Percentiles rank a stretch among this genome's conserved stretches.
These are phyloP conservation scores for Pythium scleroteichum DNA, from an alignment of 352 stramenopile genomes.

Conservation along the genomic window DNA sequence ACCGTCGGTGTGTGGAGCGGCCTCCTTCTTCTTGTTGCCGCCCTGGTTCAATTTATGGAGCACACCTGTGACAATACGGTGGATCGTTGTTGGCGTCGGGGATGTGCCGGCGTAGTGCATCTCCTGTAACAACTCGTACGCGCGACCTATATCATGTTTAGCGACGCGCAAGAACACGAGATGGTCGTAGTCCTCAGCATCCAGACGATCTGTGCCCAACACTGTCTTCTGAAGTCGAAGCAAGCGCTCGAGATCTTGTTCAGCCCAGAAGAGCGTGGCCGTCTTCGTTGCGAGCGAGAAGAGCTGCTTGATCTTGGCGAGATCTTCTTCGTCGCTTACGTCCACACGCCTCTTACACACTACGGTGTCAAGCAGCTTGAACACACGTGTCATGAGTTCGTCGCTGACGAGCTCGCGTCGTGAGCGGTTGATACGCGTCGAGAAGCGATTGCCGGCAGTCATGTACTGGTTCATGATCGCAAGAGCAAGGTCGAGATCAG, in stretches of 20 bases:
- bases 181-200: constrained; percentile 58
- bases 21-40: constrained; percentile 16
- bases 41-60: constrained; percentile 41
- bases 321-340: constrained; percentile 31
- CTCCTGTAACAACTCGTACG: constrained; percentile 69
- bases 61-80: constrained; percentile 66
- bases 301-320: constrained; percentile 44
- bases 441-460: constrained; percentile 61
- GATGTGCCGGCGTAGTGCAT: constrained; percentile 79
- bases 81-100: constrained; percentile 65
- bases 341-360: constrained; percentile 25
- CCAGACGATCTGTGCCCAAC: constrained; percentile 30
- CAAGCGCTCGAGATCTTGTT: constrained; percentile 52
- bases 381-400: constrained; percentile 75
- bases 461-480: constrained; percentile 82
- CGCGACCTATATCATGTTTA: constrained; percentile 45
- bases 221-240: constrained; percentile 56
- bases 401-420: constrained; percentile 45
- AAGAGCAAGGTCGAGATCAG: constrained; percentile 55
- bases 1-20: constrained; percentile 36
- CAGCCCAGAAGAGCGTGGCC: constrained; percentile 58
- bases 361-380: constrained; percentile 46
- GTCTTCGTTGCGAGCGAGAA: constrained; percentile 63
- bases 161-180: constrained; percentile 67
- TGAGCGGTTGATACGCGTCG: constrained; percentile 46